Conservation (phyloP, 768 basidiomycete species). For the Lactarius hatsudake region DNA sequence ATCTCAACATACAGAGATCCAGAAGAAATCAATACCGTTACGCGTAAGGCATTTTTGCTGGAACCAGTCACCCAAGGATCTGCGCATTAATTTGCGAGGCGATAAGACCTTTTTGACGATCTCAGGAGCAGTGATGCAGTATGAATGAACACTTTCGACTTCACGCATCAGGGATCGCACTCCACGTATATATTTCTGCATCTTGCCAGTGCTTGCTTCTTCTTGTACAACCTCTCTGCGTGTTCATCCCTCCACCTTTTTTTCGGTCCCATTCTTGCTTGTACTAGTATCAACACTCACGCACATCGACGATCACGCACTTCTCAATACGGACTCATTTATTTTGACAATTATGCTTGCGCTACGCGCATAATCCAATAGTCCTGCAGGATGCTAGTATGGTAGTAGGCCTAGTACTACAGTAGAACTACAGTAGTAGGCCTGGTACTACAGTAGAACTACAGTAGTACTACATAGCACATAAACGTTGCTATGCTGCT, state of each 20-base stretch:
- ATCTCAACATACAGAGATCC: too few species aligned
- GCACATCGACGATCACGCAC: background rate
- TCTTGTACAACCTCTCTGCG: background rate
- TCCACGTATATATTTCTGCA: slow-evolving; percentile 1
- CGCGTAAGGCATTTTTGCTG: too few species aligned
- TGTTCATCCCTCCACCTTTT: background rate
- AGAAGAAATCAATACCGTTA: too few species aligned
- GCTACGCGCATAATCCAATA: too few species aligned
- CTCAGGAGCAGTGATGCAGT: background rate
- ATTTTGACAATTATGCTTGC: background rate
- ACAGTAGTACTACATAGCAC: too few species aligned
- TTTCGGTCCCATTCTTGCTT: background rate
- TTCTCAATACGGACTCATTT: background rate
- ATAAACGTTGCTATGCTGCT: too few species aligned
- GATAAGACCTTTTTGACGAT: background rate
- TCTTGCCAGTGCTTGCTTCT: too few species aligned
- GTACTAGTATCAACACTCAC: background rate
- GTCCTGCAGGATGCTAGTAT: too few species aligned
- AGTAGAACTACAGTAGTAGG: too few species aligned
- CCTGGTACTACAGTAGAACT: too few species aligned
- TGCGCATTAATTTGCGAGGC: background rate
- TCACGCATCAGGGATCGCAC: background rate
- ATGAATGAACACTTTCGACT: background rate
- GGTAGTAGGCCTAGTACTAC: too few species aligned
- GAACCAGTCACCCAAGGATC: too few species aligned